These are phyloP conservation scores for Colletotrichum neosansevieriae DNA, from an alignment of 2,329 filamentous ascomycete species.

Conservation along the genomic window DNA sequence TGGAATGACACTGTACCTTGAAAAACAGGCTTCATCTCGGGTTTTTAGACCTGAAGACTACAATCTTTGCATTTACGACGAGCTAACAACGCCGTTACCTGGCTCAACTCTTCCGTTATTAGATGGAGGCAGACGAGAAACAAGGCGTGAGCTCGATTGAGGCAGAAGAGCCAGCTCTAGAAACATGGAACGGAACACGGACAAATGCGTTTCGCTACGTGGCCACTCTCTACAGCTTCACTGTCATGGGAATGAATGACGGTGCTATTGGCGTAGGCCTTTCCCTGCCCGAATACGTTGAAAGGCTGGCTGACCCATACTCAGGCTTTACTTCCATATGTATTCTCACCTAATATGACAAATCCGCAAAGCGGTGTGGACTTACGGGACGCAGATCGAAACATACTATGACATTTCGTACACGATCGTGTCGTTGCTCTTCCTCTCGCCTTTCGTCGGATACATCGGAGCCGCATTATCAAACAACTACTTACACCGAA, in stretches of 20 bases:
- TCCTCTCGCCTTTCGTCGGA: slow-evolving; percentile 74
- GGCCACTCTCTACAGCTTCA: slow-evolving; percentile 70
- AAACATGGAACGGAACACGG: slow-evolving; percentile 73
- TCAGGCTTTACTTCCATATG: slow-evolving; percentile 19
- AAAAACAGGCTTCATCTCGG: not conserved
- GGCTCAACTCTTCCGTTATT: not conserved
- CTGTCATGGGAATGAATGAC: slow-evolving; percentile 78
- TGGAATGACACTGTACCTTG: too few species aligned
- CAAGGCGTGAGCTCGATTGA: not conserved
- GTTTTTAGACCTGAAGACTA: slow-evolving; percentile 6
- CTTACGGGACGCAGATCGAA: slow-evolving; percentile 57
- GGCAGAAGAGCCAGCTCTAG: slow-evolving; percentile 44
- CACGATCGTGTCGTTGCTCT: slow-evolving; percentile 73
- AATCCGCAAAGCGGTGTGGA: not conserved
- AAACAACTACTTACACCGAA: slow-evolving; percentile 74
- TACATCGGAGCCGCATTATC: slow-evolving; percentile 72
- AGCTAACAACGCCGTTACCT: not conserved
- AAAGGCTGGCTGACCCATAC: not conserved
- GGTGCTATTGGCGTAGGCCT: slow-evolving; percentile 68
- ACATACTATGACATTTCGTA: slow-evolving; percentile 72
- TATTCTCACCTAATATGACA: not conserved
- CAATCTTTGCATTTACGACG: too few species aligned
- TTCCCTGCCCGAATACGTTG: not conserved
- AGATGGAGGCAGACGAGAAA: slow-evolving; percentile 12
- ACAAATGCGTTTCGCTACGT: slow-evolving; percentile 70